A percentile compares a stretch with the other conserved stretches of the same genome.
phyloP scores from a whole-genome alignment of 495 filamentous ascomycete genomes.

The Penicillium flavigenum region DNA sequence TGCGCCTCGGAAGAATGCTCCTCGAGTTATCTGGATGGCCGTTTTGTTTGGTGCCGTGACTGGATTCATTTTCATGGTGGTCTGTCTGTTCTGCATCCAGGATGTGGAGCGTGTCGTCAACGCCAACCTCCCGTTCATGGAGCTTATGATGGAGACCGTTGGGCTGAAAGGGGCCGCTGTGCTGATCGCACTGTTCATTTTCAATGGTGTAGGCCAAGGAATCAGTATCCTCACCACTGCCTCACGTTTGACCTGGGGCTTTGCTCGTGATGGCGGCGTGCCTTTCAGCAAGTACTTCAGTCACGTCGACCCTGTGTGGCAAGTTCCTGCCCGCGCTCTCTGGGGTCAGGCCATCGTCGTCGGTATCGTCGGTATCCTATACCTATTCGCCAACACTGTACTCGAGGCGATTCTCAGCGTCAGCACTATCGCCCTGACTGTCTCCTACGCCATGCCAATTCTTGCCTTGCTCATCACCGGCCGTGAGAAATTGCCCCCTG shows the following conservation, averaged over 20 bases:
- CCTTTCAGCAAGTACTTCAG: constrained; percentile 44
- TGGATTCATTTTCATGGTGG: constrained; percentile 73
- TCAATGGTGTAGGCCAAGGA: constrained; percentile 47
- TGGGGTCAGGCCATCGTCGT: constrained; percentile 47
- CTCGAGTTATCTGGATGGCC: constrained; percentile 43
- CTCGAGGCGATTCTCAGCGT: constrained; percentile 52
- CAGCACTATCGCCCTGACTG: constrained; percentile 49
- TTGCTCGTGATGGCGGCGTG: constrained; percentile 59
- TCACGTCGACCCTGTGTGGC: constrained; percentile 43
- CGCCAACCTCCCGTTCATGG: constrained; percentile 47
- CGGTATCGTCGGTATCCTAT: constrained; percentile 44
- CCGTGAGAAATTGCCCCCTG: constrained; percentile 43
- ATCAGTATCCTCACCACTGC: constrained; percentile 50
- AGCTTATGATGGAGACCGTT: constrained; percentile 44
- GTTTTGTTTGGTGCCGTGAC: constrained; percentile 50
- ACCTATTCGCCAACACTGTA: constrained; percentile 49
- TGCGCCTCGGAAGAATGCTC: constrained; percentile 42
- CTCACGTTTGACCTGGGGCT: constrained; percentile 54
- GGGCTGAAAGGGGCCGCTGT: constrained; percentile 39
- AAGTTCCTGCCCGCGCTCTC: constrained; percentile 44
- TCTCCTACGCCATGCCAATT: constrained; percentile 50
- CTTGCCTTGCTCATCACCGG: constrained; percentile 41
- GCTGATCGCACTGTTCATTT: constrained; percentile 48
- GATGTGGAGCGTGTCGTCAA: constrained; percentile 58
- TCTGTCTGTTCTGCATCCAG: constrained; percentile 71